Evolutionary conservation across 495 filamentous ascomycete species (phyloP).

Genomic region (Sphaerosporella brunnea): DNA sequence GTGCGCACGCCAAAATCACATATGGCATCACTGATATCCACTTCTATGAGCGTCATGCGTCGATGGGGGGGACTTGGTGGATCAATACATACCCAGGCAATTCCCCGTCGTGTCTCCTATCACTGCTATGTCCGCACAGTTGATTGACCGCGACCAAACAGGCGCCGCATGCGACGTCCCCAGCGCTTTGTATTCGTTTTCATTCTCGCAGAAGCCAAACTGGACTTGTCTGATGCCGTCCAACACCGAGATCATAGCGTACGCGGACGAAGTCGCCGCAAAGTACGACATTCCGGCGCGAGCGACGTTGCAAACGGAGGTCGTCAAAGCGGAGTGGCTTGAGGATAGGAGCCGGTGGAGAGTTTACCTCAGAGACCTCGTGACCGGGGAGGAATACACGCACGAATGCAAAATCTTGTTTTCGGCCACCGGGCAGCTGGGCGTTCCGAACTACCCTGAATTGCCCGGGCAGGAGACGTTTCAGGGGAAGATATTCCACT

Average conservation of each 20-base stretch:
- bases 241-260: constrained; percentile 32
- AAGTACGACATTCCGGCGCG: constrained; percentile 31
- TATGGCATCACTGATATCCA: constrained; percentile 5
- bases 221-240: constrained; percentile 32
- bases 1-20: not conserved
- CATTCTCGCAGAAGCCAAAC: constrained; percentile 32
- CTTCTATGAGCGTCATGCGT: constrained; percentile 4
- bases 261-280: constrained; percentile 31
- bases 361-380: constrained; percentile 26
- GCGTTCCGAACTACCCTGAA: constrained; percentile 30
- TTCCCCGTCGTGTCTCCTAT: no score
- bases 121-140: no score
- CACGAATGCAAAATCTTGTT: constrained; percentile 39
- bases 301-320: constrained; percentile 30
- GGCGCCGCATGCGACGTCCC: constrained; percentile 11
- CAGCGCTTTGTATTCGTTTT: constrained; percentile 32
- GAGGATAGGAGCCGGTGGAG: constrained; percentile 32
- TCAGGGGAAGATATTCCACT: constrained; percentile 35
- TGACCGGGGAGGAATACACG: constrained; percentile 15
- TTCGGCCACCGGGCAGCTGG: constrained; percentile 37
- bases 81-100: constrained; percentile 5
- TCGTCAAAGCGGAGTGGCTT: constrained; percentile 31
- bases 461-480: constrained; percentile 33
- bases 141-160: not conserved
- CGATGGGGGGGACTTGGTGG: constrained; percentile 6